These are phyloP conservation scores for Tetratostichococcus sp. DNA, from an alignment of 139 green algal species.

Conservation along the genomic window DNA sequence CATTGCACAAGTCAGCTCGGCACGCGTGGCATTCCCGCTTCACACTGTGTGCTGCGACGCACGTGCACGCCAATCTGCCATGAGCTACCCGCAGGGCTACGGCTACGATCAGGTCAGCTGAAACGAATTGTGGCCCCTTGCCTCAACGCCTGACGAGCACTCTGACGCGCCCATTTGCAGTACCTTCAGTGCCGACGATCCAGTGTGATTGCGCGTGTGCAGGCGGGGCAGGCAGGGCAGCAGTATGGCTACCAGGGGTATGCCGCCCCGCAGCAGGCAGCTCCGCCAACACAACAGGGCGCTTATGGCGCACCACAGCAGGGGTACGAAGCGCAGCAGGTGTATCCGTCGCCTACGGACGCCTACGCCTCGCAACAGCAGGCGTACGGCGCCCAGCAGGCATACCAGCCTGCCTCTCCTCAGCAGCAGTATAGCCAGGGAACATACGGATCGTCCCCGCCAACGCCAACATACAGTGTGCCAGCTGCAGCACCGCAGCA, in stretches of 20 bases:
- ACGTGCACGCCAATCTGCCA: background rate
- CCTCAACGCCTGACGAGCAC: no score
- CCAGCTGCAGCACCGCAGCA: no score
- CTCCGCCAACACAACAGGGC: background rate
- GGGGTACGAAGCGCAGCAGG: background rate
- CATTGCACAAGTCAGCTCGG: no score
- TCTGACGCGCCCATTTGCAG: no score
- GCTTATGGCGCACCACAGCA: background rate
- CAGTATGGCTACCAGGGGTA: background rate
- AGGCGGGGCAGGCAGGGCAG: background rate
- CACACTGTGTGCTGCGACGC: no score
- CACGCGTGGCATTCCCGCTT: no score
- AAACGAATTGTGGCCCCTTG: no score
- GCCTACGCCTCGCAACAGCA: background rate
- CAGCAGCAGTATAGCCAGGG: background rate
- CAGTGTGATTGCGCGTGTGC: no score
- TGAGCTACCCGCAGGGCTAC: background rate
- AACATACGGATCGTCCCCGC: background rate
- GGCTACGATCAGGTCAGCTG: background rate
- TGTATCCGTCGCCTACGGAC: no score
- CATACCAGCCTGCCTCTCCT: background rate
- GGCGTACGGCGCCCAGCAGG: background rate
- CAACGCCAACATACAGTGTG: background rate
- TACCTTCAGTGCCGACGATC: no score
- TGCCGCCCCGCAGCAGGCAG: background rate